Percentiles rank a stretch among this genome's conserved stretches.
These are phyloP conservation scores for Entelexis sorbosivorans DNA, from an alignment of 1,139 yeast species.

Conservation along the genomic window DNA sequence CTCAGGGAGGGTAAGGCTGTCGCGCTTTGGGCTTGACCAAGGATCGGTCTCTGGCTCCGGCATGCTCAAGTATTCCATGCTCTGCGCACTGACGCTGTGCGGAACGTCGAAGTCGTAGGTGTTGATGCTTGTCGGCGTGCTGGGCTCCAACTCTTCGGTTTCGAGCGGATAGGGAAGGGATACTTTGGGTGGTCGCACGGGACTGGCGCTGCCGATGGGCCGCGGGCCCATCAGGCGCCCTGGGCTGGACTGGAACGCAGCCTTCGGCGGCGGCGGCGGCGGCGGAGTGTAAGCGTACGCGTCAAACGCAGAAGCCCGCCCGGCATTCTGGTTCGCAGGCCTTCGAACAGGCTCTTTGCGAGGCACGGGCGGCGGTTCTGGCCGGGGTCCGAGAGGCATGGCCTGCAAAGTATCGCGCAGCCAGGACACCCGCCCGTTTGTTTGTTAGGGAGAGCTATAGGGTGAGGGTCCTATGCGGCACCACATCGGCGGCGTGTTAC, in stretches of 20 bases:
- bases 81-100: neutral
- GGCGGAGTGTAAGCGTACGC: neutral
- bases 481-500: too few species aligned
- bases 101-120: neutral
- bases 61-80: slow-evolving; percentile 2
- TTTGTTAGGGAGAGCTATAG: neutral
- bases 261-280: slow-evolving; percentile 7
- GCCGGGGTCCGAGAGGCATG: slow-evolving; percentile 21
- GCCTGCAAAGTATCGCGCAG: neutral
- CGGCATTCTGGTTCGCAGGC: neutral
- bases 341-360: slow-evolving; percentile 10
- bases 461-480: slow-evolving; percentile 4
- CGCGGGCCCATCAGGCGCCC: slow-evolving; percentile 10
- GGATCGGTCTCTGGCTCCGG: slow-evolving; percentile 2
- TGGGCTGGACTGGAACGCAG: neutral
- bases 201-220: slow-evolving; percentile 4
- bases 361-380: slow-evolving; percentile 18
- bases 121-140: neutral
- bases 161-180: neutral
- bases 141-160: neutral
- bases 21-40: neutral
- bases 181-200: neutral
- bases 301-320: neutral
- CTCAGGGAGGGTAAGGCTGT: neutral
- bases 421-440: neutral